These are phyloP conservation scores for Chaetothyriales sp. DNA, from an alignment of 2,329 filamentous ascomycete genomes.

Conservation along the genomic window DNA sequence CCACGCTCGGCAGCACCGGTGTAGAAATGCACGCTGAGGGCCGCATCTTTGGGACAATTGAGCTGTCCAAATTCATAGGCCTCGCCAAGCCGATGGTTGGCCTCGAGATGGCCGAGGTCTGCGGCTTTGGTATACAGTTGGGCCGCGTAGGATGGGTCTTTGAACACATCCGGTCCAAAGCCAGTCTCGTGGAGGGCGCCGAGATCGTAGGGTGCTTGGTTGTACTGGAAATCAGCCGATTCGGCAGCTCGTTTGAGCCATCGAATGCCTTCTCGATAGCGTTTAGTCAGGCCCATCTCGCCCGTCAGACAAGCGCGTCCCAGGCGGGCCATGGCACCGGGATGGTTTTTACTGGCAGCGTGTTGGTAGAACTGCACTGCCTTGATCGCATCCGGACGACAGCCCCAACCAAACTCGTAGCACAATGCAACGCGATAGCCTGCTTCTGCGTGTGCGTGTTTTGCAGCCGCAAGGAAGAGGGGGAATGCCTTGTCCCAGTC, in stretches of 20 bases:
- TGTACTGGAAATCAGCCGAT: conserved; percentile 80
- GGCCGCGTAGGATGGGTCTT: conserved; percentile 76
- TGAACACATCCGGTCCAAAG: conserved; percentile 88
- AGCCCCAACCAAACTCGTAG: conserved; percentile 98
- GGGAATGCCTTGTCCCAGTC: conserved; percentile 86
- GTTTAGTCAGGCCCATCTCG: conserved; percentile 68
- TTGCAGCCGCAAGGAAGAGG: conserved; percentile 81
- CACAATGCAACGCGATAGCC: conserved; percentile 84
- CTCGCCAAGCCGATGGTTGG: conserved; percentile 79
- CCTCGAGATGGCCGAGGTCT: conserved; percentile 75
- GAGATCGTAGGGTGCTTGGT: conserved; percentile 79
- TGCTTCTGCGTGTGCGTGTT: conserved; percentile 93
- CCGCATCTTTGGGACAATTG: conserved; percentile 76
- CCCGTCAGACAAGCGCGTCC: conserved; percentile 80
- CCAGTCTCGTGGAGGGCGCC: conserved; percentile 78
- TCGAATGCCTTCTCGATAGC: conserved; percentile 81
- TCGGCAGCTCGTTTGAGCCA: conserved; percentile 93
- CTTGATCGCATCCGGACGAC: conserved; percentile 73
- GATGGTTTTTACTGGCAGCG: conserved; percentile 84
- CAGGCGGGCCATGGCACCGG: conserved; percentile 83
- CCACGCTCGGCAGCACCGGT: conserved; percentile 76
- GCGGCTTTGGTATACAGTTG: conserved; percentile 90
- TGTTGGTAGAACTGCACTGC: conserved; percentile 86
- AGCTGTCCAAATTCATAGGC: conserved; percentile 88
- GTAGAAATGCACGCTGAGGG: conserved; percentile 93